phyloP scores from a whole-genome alignment of 129 eudicot genomes.

The Kitagawia praeruptora region DNA sequence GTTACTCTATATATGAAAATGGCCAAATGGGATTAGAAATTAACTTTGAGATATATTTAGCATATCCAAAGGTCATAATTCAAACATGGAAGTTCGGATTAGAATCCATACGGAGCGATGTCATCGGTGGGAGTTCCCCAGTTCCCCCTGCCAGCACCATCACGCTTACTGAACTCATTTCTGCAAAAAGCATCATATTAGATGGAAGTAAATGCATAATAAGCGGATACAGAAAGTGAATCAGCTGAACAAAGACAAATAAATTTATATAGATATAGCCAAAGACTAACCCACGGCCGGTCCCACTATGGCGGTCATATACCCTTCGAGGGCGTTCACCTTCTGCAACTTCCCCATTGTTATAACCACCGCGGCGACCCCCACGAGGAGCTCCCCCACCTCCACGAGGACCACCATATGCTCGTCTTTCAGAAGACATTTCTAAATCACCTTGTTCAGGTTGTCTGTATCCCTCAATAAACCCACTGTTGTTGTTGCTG shows the following conservation, averaged over 20 bases:
- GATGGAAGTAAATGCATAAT: background rate
- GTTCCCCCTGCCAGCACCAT: conserved; percentile 89
- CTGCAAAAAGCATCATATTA: conserved; percentile 21
- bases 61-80: background rate
- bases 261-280: background rate
- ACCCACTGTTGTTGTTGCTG: conserved; percentile 26
- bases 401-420: conserved; percentile 48
- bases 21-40: background rate
- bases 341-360: conserved; percentile 53
- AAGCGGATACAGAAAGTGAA: background rate
- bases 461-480: conserved; percentile 41
- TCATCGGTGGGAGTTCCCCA: conserved; percentile 82
- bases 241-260: background rate
- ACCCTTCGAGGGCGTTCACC: conserved; percentile 76
- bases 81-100: background rate
- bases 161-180: conserved; percentile 54
- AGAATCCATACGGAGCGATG: conserved; percentile 39
- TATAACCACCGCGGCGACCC: conserved; percentile 69
- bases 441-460: conserved; percentile 47
- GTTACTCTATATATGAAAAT: conserved; percentile 34
- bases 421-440: conserved; percentile 43
- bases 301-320: conserved; percentile 78
- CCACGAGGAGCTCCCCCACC: conserved; percentile 44
- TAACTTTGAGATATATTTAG: background rate
- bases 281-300: conserved; percentile 73